Evolutionary conservation across 352 stramenopile species (phyloP).

Genomic region (Pythium aristosporum): DNA sequence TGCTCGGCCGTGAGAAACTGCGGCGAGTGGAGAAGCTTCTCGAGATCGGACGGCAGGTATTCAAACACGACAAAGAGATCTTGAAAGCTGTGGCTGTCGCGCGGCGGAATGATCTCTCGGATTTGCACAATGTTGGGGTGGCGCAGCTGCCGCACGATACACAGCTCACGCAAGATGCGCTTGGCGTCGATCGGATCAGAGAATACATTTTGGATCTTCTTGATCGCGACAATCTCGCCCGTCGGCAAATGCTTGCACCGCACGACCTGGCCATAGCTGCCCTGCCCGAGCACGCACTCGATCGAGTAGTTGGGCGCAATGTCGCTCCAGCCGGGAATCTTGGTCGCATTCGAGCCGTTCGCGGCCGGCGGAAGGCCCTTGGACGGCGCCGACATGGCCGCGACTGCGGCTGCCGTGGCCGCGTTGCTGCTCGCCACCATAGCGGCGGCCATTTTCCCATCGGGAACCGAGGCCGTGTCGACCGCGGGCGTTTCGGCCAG

Average conservation of each 20-base stretch:
- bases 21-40: conserved; percentile 84
- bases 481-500: conserved; percentile 51
- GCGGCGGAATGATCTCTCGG: conserved; percentile 80
- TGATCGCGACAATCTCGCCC: conserved; percentile 87
- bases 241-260: conserved; percentile 86
- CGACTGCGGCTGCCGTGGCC: neutral
- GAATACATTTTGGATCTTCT: conserved; percentile 90
- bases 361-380: conserved; percentile 10
- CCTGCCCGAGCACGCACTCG: conserved; percentile 81
- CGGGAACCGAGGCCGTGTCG: conserved; percentile 11
- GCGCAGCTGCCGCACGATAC: conserved; percentile 78
- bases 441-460: conserved; percentile 5
- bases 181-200: conserved; percentile 87
- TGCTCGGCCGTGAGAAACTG: conserved; percentile 86
- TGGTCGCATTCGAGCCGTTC: conserved; percentile 61
- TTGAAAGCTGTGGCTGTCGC: conserved; percentile 72
- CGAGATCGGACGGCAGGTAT: conserved; percentile 80
- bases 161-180: conserved; percentile 81
- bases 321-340: conserved; percentile 79
- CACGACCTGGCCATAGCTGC: conserved; percentile 85
- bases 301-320: conserved; percentile 84
- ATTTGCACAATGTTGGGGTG: conserved; percentile 89
- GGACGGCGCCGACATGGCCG: no score
- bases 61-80: conserved; percentile 87
- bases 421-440: conserved; percentile 12